Conservation (phyloP, 495 filamentous ascomycete genomes). For the Talaromyces thailandensis region DNA sequence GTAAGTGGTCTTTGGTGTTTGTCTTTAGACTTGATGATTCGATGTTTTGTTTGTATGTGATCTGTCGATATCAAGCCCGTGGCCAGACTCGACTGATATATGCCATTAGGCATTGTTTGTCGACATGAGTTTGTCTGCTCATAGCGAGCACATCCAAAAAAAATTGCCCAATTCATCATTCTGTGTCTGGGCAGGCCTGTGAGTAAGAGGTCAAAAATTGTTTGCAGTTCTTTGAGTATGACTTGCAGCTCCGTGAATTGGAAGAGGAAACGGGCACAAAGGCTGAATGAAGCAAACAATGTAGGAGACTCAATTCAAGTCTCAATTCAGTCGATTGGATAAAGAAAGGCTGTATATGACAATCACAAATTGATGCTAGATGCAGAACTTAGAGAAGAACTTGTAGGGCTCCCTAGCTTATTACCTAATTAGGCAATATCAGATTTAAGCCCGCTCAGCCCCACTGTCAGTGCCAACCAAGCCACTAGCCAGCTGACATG, state of each 20-base stretch:
- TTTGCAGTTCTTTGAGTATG: neutral
- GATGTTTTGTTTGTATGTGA: neutral
- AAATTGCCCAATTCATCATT: neutral
- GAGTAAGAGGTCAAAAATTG: neutral
- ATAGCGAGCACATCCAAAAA: neutral
- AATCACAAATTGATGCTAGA: neutral
- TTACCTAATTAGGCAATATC: slow-evolving; percentile 1
- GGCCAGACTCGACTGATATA: neutral
- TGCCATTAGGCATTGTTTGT: neutral
- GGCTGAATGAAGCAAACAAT: neutral
- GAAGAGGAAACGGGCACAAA: neutral
- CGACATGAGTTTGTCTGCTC: neutral
- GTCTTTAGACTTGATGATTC: neutral
- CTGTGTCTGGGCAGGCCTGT: neutral
- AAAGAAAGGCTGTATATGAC: neutral
- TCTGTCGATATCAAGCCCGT: neutral
- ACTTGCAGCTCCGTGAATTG: neutral
- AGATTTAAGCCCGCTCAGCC: neutral
- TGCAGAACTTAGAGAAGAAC: neutral
- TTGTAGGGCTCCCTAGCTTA: neutral
- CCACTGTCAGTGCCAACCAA: neutral
- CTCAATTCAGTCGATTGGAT: neutral
- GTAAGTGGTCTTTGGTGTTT: neutral
- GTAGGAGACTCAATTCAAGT: neutral
- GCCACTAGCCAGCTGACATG: neutral